Base-by-base conservation (phyloP, 257 asterid genomes). In the Perilla frutescens region DNA sequence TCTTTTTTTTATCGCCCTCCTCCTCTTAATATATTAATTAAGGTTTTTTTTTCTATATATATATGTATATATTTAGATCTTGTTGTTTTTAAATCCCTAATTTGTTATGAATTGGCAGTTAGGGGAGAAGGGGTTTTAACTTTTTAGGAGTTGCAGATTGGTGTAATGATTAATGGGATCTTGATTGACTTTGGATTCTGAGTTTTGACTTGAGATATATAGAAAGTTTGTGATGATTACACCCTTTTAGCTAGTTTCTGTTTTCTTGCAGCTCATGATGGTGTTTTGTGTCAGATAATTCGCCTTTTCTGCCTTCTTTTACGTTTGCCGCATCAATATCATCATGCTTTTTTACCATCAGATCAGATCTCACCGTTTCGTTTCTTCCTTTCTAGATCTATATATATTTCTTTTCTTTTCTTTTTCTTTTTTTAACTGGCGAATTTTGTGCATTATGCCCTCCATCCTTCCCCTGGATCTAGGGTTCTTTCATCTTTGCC, bases 101-200 rank as follows among this genome's bases (percentile, higher is more conserved):
- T 7, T 34, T 47, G 8, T 56, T 56, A 15, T 41, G 40, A 36
- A 68, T 34, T 34, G 11, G 50, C 5, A 3, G 48, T 31, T 20
- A 47, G 8, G 12, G 8, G 31, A 34, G n/a, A 1, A 32, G 29
- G 41, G 63, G 7, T 8, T 57, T 32, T 29, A 2, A 39, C 2
- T 1, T 44, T 71, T 29, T 29, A 26, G 34, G 51, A 34, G 40
- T 47, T 56, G 81, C 79, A 73, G 87, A 86, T 84, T 84, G 82
- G 81, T 53, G 84, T 73, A 86, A 84, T 86, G 87, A 86, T 86
- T 77, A 70, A 50, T 72, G 76, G 32, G 81, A 78, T 85, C 80
- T 85, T 82, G 90, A 83, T 77, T 82, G 54, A 44, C 26, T 32
- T 37, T 43, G 10, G 9, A 34, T 37, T 56, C 45, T 36, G 4